Conservation (phyloP, 805 yeast genomes). For the Metschnikowia cubensis region DNA sequence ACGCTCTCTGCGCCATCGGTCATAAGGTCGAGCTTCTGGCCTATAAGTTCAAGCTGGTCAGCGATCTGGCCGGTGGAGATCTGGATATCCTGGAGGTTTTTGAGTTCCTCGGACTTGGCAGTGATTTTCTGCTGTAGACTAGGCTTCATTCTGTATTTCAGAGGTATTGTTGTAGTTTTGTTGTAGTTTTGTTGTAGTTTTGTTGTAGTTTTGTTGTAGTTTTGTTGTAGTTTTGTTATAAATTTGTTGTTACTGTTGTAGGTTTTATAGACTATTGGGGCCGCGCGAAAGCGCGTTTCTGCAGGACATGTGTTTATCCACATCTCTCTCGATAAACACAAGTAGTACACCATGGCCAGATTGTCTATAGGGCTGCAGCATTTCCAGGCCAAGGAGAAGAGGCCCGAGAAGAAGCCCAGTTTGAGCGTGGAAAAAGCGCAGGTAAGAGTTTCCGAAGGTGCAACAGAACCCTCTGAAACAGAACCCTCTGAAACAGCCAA, state of each 20-base stretch:
- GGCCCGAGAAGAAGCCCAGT: neutral
- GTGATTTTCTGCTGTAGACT: constrained; percentile 26
- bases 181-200: too few relatives aligned
- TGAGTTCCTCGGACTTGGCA: constrained; percentile 51
- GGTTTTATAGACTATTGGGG: neutral
- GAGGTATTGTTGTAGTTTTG: too few relatives aligned
- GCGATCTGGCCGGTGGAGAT: constrained; percentile 44
- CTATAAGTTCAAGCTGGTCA: constrained; percentile 44
- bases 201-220: too few relatives aligned
- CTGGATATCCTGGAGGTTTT: constrained; percentile 45
- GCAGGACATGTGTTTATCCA: constrained; percentile 1
- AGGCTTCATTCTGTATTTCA: constrained; percentile 5
- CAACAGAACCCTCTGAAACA: neutral
- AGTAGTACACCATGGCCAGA: constrained; percentile 13
- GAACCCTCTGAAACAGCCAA: neutral
- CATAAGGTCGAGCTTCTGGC: constrained; percentile 45
- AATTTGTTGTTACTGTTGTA: too few relatives aligned
- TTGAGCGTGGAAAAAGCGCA: neutral
- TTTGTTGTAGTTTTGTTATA: too few relatives aligned
- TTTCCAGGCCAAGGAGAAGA: constrained; percentile 8
- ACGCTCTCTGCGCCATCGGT: constrained; percentile 59
- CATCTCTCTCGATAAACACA: constrained; percentile 1
- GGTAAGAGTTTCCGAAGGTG: neutral
- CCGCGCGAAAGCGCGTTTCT: constrained; percentile 2
- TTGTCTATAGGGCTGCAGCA: constrained; percentile 15